Percentiles rank a stretch among this genome's conserved stretches.
Conservation (phyloP, 1,284 basidiomycete species). For the Boletus austroedulis region DNA sequence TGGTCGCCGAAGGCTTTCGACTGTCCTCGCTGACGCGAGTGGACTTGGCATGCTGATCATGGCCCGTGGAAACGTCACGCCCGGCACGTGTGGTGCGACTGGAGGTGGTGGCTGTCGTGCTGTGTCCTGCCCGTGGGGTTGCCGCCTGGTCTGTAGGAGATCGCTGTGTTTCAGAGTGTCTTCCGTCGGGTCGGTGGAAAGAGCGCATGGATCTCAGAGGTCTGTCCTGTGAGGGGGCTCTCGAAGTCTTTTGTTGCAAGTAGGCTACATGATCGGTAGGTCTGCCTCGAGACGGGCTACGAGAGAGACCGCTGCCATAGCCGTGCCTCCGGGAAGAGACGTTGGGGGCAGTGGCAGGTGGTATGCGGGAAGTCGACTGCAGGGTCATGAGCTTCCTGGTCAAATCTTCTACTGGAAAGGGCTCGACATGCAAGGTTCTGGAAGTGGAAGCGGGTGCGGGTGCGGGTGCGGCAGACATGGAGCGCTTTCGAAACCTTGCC, state of each 20-base stretch:
- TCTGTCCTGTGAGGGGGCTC: constrained; percentile 29
- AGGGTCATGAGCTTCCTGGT: constrained; percentile 55
- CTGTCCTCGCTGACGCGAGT: constrained; percentile 31
- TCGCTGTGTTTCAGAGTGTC: constrained; percentile 31
- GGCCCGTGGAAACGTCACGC: constrained; percentile 15
- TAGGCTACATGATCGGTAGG: constrained; percentile 24
- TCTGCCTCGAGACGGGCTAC: constrained; percentile 25
- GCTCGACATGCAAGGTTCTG: no score
- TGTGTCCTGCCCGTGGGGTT: constrained; percentile 36
- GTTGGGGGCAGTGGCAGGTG: constrained; percentile 11
- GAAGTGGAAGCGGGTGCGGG: no score
- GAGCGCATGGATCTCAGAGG: constrained; percentile 53
- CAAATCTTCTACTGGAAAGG: constrained; percentile 57
- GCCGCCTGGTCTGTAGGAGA: constrained; percentile 33
- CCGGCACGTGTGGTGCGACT: constrained; percentile 17
- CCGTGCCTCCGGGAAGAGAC: constrained; percentile 10
- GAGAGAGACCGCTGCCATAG: constrained; percentile 16
- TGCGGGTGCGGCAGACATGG: constrained; percentile 28
- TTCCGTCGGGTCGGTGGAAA: constrained; percentile 48
- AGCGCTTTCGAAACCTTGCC: constrained; percentile 30
- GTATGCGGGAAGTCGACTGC: constrained; percentile 36
- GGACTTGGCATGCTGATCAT: constrained; percentile 21
- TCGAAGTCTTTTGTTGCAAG: constrained; percentile 17
- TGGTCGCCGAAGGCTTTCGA: constrained; percentile 20
- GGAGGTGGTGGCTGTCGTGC: constrained; percentile 20